These are phyloP conservation scores for Laetiporus sulphureus DNA, from an alignment of 1,284 basidiomycete species.

Conservation along the genomic window DNA sequence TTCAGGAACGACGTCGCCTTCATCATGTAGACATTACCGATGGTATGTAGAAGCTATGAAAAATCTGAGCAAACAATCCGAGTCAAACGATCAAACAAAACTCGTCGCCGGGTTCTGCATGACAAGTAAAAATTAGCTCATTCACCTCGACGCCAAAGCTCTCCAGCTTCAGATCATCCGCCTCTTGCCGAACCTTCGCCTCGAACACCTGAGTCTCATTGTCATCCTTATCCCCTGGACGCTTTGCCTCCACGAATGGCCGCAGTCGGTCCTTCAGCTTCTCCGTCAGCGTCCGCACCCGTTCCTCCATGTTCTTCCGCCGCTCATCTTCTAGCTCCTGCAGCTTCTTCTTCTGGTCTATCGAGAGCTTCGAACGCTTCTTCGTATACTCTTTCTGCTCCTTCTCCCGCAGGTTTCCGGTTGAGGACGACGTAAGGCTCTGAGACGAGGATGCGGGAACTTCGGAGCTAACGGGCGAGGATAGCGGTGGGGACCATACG, in stretches of 20 bases:
- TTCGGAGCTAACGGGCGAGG: neutral
- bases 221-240: constrained; percentile 84
- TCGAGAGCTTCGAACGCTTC: constrained; percentile 61
- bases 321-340: constrained; percentile 77
- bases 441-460: neutral
- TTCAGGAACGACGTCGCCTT: constrained; percentile 93
- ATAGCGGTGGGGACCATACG: too few relatives aligned
- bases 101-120: too few relatives aligned
- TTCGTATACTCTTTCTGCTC: constrained; percentile 31
- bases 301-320: constrained; percentile 71
- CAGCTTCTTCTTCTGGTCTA: constrained; percentile 82
- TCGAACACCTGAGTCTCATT: constrained; percentile 78
- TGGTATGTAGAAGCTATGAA: constrained; percentile 70
- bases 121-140: constrained; percentile 3
- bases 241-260: constrained; percentile 84
- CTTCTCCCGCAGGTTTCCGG: constrained; percentile 13
- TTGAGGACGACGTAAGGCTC: neutral
- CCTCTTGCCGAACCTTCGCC: constrained; percentile 76
- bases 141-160: constrained; percentile 94
- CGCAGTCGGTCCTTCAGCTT: constrained; percentile 82
- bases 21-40: constrained; percentile 87
- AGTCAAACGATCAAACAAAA: neutral
- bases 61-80: constrained; percentile 3
- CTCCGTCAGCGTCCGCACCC: constrained; percentile 63
- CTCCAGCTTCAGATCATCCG: constrained; percentile 95